A percentile compares a stretch with the other conserved stretches of the same genome.
Conservation (phyloP, 352 stramenopile genomes). For the Phytophthora sp. region DNA sequence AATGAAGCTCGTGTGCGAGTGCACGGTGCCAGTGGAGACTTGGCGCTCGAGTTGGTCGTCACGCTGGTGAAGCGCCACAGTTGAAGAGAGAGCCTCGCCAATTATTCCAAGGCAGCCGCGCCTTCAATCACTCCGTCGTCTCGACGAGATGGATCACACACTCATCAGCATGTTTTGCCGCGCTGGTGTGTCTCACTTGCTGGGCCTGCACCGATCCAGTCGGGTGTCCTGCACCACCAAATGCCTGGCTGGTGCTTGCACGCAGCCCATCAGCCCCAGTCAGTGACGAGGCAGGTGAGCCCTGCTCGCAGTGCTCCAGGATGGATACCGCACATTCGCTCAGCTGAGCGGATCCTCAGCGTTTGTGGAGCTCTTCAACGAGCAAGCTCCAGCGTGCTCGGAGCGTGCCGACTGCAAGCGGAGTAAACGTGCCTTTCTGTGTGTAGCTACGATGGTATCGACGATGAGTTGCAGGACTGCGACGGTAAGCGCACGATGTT, state of each 20-base stretch:
- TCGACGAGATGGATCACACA: slow-evolving; percentile 10
- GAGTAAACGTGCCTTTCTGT: too few species aligned
- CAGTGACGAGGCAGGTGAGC: slow-evolving; percentile 11
- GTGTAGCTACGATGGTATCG: too few species aligned
- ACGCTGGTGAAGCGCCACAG: slow-evolving; percentile 8
- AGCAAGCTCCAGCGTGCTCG: too few species aligned
- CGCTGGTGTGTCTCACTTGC: slow-evolving; percentile 11
- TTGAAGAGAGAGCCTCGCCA: slow-evolving; percentile 2
- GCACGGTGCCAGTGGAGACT: not conserved
- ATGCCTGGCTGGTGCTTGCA: slow-evolving; percentile 11
- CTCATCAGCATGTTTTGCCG: slow-evolving; percentile 2
- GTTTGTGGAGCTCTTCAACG: too few species aligned
- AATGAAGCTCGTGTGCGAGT: not conserved
- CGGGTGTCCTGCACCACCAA: slow-evolving; percentile 9
- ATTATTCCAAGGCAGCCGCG: slow-evolving; percentile 4
- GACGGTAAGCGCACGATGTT: too few species aligned
- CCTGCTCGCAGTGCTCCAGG: not conserved
- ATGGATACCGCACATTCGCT: too few species aligned
- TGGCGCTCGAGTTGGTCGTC: slow-evolving; percentile 12
- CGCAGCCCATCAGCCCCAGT: slow-evolving; percentile 2
- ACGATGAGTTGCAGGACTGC: too few species aligned
- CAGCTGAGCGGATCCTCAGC: too few species aligned
- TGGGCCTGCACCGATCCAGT: not conserved
- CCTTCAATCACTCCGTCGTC: slow-evolving; percentile 7
- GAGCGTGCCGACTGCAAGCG: too few species aligned